Evolutionary conservation across 768 basidiomycete species (phyloP), one percentile per base, ranked within the genome.

Genomic region (Russula olivacea): DNA sequence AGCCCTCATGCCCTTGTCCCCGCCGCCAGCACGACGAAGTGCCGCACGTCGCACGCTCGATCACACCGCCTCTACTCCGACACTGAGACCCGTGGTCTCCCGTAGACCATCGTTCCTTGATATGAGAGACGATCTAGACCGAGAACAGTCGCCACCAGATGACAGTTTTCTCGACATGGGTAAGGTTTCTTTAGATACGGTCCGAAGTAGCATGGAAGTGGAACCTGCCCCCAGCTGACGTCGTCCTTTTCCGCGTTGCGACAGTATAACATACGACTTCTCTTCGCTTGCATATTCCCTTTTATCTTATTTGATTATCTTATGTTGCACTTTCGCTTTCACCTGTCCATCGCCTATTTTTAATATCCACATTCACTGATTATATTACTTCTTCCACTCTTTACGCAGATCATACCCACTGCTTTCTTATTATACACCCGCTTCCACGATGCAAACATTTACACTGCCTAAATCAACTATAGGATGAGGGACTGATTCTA

Each of bases 61-160:
- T n/a, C 34, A 45, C 38, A 21, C 55, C 38, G n/a, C 55, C 41
- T 45, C 59, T n/a, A 19, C 72, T 43, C 40, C 63, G 17, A 49
- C 32, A 19, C 28, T 17, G 41, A 79, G 80, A 51, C 79, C 76
- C 53, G 82, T 82, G 8, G 76, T 88, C 63, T 80, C 85, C 75
- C 78, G 78, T 69, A 87, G 88, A 69, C 83, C 88, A 21, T 88
- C 87, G 1, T 89, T 89, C 72, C 75, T 89, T 53, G 86, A 88
- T 40, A 87, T 89, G 61, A 85, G 75, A 25, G 76, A 78, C 61
- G 72, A 73, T 32, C 55, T 34, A 23, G 69, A 71, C 32, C 63
- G 32, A 25, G 66, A 68, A 36, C 61, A 58, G 34, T 19, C 65
- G 17, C 65, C 65, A 1, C 68, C 70, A 36, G 74, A 72, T 52